Percentiles rank a stretch among this genome's conserved stretches.
These are phyloP conservation scores for Sugiyamaella boreocaroliniensis DNA, from an alignment of 805 yeast genomes.

Conservation along the genomic window DNA sequence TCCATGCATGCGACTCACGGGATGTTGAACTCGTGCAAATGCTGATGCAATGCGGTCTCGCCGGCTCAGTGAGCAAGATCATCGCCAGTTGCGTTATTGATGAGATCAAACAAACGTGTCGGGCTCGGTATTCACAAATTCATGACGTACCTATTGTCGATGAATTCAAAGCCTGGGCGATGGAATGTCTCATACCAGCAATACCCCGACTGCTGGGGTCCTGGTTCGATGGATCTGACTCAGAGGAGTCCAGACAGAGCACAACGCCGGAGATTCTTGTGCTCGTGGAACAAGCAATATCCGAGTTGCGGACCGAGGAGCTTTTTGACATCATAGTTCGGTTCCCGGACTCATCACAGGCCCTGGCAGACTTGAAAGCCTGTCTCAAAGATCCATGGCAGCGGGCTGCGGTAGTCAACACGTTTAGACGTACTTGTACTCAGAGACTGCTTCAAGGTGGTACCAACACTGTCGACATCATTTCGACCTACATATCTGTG, in stretches of 20 bases:
- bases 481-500: constrained; percentile 61
- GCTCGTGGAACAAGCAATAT: constrained; percentile 12
- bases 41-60: constrained; percentile 19
- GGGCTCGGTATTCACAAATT: not conserved
- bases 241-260: no score
- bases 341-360: constrained; percentile 47
- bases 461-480: constrained; percentile 64
- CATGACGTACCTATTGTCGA: not conserved
- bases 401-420: constrained; percentile 44
- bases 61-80: constrained; percentile 6
- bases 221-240: no score
- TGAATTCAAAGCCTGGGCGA: not conserved
- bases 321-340: constrained; percentile 50
- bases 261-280: not conserved
- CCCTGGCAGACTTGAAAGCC: constrained; percentile 51
- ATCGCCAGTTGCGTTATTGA: not conserved
- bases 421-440: constrained; percentile 42
- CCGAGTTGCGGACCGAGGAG: constrained; percentile 47
- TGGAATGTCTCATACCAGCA: not conserved
- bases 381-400: constrained; percentile 46
- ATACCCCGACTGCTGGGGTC: not conserved
- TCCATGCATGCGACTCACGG: constrained; percentile 1
- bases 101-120: not conserved
- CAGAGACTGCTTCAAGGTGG: constrained; percentile 66
- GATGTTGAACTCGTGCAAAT: not conserved